These are phyloP conservation scores for Oryza meyeriana DNA, from an alignment of 176 grass and related monocot genomes.

Conservation along the genomic window DNA sequence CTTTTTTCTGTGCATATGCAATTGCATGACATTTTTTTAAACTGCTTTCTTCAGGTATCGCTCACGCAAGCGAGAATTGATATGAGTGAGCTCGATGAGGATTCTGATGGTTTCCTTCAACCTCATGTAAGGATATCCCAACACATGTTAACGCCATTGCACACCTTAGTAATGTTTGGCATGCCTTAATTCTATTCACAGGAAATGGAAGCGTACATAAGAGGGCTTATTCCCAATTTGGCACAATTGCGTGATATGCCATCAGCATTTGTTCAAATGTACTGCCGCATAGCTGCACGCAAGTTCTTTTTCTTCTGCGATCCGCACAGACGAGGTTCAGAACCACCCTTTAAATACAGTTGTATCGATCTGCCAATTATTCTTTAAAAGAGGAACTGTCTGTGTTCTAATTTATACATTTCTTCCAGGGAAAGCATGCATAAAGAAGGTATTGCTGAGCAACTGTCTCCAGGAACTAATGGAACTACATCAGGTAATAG, in stretches of 20 bases:
- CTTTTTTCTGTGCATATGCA: neutral
- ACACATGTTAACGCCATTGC: constrained; percentile 3
- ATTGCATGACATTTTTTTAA: neutral
- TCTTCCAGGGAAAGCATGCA: constrained; percentile 88
- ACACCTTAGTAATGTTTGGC: constrained; percentile 8
- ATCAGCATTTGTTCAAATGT: constrained; percentile 91
- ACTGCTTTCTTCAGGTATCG: constrained; percentile 65
- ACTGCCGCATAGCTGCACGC: constrained; percentile 97
- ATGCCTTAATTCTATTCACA: constrained; percentile 38
- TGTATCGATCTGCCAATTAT: neutral
- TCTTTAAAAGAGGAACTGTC: neutral
- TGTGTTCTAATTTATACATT: neutral
- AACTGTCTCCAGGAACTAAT: constrained; percentile 99
- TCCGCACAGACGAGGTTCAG: constrained; percentile 79
- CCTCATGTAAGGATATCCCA: constrained; percentile 65
- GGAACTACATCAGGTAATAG: constrained; percentile 90
- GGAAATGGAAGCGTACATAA: constrained; percentile 99
- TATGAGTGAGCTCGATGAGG: constrained; percentile 99
- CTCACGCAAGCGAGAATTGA: constrained; percentile 99
- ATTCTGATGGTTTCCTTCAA: constrained; percentile 99
- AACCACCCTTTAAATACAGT: neutral
- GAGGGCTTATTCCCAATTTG: constrained; percentile 95
- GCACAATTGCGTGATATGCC: constrained; percentile 96
- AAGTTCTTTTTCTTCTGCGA: constrained; percentile 99
- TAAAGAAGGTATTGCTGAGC: constrained; percentile 97